Base-by-base conservation (phyloP, 2,329 filamentous ascomycete species). In the Alternaria sp. region DNA sequence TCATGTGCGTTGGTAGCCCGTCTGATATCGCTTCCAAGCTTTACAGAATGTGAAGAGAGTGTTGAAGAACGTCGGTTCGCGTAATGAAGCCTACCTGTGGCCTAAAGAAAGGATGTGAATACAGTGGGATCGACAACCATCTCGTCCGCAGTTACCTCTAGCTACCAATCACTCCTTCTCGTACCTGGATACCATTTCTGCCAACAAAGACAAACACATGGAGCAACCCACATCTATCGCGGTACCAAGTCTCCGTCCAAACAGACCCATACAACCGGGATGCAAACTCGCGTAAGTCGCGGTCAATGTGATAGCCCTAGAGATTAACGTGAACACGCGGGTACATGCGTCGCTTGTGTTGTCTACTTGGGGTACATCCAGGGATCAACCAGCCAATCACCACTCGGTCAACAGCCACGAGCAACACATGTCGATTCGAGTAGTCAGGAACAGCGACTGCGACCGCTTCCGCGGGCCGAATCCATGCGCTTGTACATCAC, bases 301-400 rank as follows among this genome's bases (percentile, higher is more conserved):
- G 57, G 30, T 54, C 43, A 47, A 28, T 28, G 32, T 26, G 36
- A 16, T 47, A 7, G 16, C 22, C 30, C 20, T 14, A 14, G 44
- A 26, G n/a, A 34, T 51, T 41, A 9, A 59, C 26, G 46, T 46
- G 46, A 49, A 56, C 47, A 32, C 18, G 52, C 57, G 57, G 57
- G 46, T 51, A 51, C 44, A 39, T 59, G 52, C 39, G 32, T 59
- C 32, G 44, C 52, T 32, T 26, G n/a, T 20, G 24, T 2, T 12
- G 3, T 18, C 7, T 57, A 28, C 30, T 12, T 32, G 30, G 30
- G 30, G 30, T 18, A 47, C 30, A 39, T 26, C 24, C 9, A 2
- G 4, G 34, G 7, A 38, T 5, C 8, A 7, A 39, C 12, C 3
- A 28, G 3, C 57, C 57, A 60, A 60, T 60, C 14, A 48, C 3